Evolutionary conservation across 371 early-diverging fungal species (phyloP), one percentile per base, ranked within the genome.

Genomic region (Coemansia sp.): DNA sequence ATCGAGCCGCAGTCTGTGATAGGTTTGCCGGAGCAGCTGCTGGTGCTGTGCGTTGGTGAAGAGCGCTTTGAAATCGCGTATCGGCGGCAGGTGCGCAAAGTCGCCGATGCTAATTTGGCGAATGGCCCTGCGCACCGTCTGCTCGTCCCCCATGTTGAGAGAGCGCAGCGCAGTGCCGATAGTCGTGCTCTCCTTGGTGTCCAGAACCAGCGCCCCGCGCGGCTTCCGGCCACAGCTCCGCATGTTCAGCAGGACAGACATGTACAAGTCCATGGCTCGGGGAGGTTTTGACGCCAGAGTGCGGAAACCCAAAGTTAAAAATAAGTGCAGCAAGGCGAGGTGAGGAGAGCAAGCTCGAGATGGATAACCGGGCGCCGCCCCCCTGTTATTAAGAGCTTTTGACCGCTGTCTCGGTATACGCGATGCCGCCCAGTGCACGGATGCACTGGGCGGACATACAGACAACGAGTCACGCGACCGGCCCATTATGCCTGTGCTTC

Each of bases 11-110:
- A 69, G 57, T 5, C 36, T 39, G 8, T 13, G 39, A 57, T 65
- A 69, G 7, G 65, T 38, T 3, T 34, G 1, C 2, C 47, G 60
- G 13, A 69, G 61, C 7, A 69, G 20, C 3, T 42, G 13, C 16
- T 16, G 43, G 48, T 65, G 57, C 40, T 26, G 56, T 6, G 50
- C 40, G 41, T 42, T 45, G 47, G 26, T 59, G 14, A 69, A 60
- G 4, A 69, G 65, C 10, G 31, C 38, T 42, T 65, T 69, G 53
- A 69, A 55, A 26, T 52, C 52, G 30, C 53, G 51, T 16, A 59
- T 11, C n/a, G 53, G 65, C 7, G 70, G 70, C 14, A 69, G 42
- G 43, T 69, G 70, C 1, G 61, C 70, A 59, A 51, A 69, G 57
- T 65, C 65, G 57, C 70, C 70, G 6, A 50, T 60, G 32, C 50